Evolutionary conservation across 805 yeast species (phyloP).

Genomic region (Lachancea dasiensis): DNA sequence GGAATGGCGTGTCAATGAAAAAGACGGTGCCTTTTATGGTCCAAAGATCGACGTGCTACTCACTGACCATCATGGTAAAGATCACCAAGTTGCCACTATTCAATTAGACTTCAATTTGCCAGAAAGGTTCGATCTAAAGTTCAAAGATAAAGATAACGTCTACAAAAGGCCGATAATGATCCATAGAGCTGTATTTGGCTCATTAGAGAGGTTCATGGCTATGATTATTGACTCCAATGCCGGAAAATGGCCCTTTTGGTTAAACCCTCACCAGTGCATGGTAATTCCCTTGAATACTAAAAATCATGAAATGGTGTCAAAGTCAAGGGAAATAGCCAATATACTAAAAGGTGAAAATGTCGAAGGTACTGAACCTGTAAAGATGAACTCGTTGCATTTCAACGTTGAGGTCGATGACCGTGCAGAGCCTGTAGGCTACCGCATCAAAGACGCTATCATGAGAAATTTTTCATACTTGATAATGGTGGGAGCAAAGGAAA

Average conservation of each 20-base stretch:
- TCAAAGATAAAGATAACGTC: constrained; percentile 47
- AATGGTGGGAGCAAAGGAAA: constrained; percentile 85
- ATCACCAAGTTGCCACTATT: constrained; percentile 91
- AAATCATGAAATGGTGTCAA: constrained; percentile 39
- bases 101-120: constrained; percentile 96
- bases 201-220: constrained; percentile 89
- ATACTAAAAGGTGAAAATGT: constrained; percentile 44
- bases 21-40: constrained; percentile 97
- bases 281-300: constrained; percentile 71
- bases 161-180: constrained; percentile 81
- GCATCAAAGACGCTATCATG: constrained; percentile 71
- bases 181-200: constrained; percentile 93
- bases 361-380: constrained; percentile 37
- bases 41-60: constrained; percentile 89
- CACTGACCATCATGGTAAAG: constrained; percentile 70
- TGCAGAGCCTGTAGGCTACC: constrained; percentile 68
- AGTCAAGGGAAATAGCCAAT: constrained; percentile 45
- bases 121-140: constrained; percentile 68
- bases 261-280: constrained; percentile 85
- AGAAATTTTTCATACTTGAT: constrained; percentile 74
- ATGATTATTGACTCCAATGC: constrained; percentile 80
- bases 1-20: constrained; percentile 68
- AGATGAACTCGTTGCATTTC: constrained; percentile 54
- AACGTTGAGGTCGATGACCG: constrained; percentile 72
- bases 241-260: constrained; percentile 98